These are phyloP conservation scores for Tricholomella constricta DNA, from an alignment of 768 basidiomycete species.

Conservation along the genomic window DNA sequence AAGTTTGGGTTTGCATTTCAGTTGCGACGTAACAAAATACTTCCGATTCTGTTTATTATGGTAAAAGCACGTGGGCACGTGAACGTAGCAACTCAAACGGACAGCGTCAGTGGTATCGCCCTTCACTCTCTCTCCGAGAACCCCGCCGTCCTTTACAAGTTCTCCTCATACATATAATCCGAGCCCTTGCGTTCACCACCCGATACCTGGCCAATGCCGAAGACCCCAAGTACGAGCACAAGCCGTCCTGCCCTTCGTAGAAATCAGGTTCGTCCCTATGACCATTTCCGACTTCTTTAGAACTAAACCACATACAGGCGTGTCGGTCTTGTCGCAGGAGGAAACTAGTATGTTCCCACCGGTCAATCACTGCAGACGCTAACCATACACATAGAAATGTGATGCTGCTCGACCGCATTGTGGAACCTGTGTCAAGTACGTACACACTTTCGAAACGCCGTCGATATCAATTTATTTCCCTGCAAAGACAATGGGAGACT, in stretches of 20 bases:
- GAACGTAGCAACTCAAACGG: conserved; percentile 7
- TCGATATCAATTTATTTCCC: conserved; percentile 1
- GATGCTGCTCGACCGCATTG: conserved; percentile 87
- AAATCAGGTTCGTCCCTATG: conserved; percentile 59
- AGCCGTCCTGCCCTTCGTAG: conserved; percentile 70
- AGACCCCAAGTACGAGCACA: conserved; percentile 47
- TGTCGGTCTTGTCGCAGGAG: conserved; percentile 82
- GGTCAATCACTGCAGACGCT: background rate
- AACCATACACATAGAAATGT: conserved; percentile 62
- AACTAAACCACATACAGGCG: conserved; percentile 46
- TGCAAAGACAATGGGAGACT: conserved; percentile 74
- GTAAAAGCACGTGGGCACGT: too few species aligned
- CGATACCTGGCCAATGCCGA: conserved; percentile 58
- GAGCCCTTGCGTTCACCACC: too few species aligned
- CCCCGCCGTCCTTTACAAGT: conserved; percentile 8
- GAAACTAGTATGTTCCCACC: conserved; percentile 63
- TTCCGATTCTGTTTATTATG: too few species aligned
- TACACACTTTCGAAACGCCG: conserved; percentile 11
- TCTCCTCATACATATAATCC: background rate
- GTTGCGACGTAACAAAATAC: too few species aligned
- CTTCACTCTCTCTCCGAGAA: conserved; percentile 14
- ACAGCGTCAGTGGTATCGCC: too few species aligned
- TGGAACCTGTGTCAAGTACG: conserved; percentile 80
- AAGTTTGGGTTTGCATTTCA: too few species aligned
- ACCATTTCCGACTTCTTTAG: background rate